Evolutionary conservation across 2,329 filamentous ascomycete species (phyloP), one percentile per base, ranked within the genome.

Genomic region (Cytospora schulzeri): DNA sequence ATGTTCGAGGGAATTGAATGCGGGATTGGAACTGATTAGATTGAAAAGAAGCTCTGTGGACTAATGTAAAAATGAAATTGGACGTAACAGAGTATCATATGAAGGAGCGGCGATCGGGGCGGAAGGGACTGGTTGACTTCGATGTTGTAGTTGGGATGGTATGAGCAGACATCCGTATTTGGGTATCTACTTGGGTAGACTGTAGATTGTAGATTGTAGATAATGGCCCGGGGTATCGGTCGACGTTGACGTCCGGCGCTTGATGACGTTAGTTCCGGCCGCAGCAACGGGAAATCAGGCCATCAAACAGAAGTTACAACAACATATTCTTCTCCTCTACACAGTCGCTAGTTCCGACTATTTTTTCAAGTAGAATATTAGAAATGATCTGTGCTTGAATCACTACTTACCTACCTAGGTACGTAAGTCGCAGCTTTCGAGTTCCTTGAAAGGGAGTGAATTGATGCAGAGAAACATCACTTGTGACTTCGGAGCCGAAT

Each of bases 261-360:
- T 28, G 59, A 62, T 62, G 59, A 62, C 59, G 31, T 50, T 50
- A 28, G 52, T 5, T 48, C n/a, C n/a, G n/a, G 24, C 9, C 11
- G 15, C 22, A 9, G 7, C 9, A 35, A 14, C 22, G n/a, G 24
- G 4, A 9, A 48, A 8, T 5, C 9, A 48, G 8, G 22, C n/a
- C 3, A 12, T 48, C 3, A 14, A 24, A 48, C n/a, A 48, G 12
- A 14, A 48, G n/a, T 11, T n/a, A 24, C 41, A 11, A n/a, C n/a
- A n/a, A n/a, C n/a, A 48, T 24, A 14, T 48, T 12, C 8, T 24
- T 24, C 7, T 48, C 11, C 9, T 9, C 6, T 24, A 14, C 22
- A 31, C 45, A 24, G 11, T 3, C 8, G n/a, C 45, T 48, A 24
- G 3, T n/a, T 8, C 9, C 8, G 7, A 9, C 17, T 19, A 5